Evolutionary conservation across 2,329 filamentous ascomycete species (phyloP), one percentile per base, ranked within the genome.

Genomic region (Cladosporium sp.): DNA sequence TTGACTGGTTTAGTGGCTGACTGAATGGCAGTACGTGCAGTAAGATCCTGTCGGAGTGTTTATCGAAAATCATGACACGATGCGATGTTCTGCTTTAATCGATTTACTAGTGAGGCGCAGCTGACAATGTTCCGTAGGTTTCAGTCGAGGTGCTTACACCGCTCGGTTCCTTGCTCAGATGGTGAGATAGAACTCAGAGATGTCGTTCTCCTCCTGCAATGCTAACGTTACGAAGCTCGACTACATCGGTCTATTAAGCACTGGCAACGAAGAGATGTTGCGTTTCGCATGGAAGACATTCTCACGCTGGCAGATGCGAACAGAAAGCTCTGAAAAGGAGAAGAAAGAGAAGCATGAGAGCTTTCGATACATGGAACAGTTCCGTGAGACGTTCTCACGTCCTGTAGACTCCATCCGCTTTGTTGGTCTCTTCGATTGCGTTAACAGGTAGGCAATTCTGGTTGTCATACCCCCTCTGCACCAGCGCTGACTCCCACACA

Each of bases 211-310:
- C n/a, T n/a, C n/a, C n/a, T n/a, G n/a, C n/a, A 46, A 21, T 94
- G 94, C 60, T 63, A n/a, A 62, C 23, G 39, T 7, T 18, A 2
- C 5, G 10, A 4, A 63, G 91, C 83, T 95, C 7, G 91, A 95
- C 72, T 89, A 91, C 70, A 88, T 95, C 63, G 92, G 92, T 1
- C 82, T 96, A 0, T 82, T 96, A 16, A 89, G 89, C 14, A 89
- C 91, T 60, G 91, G 92, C 13, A 96, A 96, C 71, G 91, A 96
- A 73, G 92, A 95, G 70, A 89, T 95, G 88, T 88, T 92, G 60
- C 83, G 85, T 4, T 96, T 96, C 74, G 91, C 91, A 0, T 95
- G 91, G 91, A 93, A 91, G 75, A 89, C 89, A 0, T 93, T 92
- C 72, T 85, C 88, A 8, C 87, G 89, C 73, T 92, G 89, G 89